Evolutionary conservation across 768 basidiomycete genomes (phyloP).

Genomic region (Lactarius indigo): DNA sequence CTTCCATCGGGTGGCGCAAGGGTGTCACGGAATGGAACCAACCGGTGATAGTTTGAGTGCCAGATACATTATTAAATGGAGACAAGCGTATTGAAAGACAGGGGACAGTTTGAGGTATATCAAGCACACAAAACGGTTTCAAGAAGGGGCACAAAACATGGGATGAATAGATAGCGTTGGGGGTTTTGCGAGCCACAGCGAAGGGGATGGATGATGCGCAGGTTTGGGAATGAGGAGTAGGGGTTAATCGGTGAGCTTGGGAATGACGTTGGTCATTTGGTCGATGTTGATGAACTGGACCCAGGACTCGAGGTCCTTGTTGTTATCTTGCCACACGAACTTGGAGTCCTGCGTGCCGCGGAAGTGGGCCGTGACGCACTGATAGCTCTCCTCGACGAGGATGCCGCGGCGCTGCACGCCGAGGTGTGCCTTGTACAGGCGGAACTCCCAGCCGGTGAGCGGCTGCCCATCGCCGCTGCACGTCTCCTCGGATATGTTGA

Average conservation of each 20-base stretch:
- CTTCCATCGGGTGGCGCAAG: slow-evolving; percentile 9
- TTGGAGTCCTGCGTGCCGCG: slow-evolving; percentile 59
- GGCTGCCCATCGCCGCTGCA: slow-evolving; percentile 67
- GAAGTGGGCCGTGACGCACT: slow-evolving; percentile 77
- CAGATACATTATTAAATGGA: slow-evolving; percentile 10
- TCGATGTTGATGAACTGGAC: slow-evolving; percentile 83
- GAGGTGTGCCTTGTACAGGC: slow-evolving; percentile 70
- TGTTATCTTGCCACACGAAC: slow-evolving; percentile 69
- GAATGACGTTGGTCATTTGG: slow-evolving; percentile 75
- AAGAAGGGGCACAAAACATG: slow-evolving; percentile 3
- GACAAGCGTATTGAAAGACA: slow-evolving; percentile 7
- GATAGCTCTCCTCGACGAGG: slow-evolving; percentile 64
- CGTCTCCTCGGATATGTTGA: slow-evolving; percentile 62
- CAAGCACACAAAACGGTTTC: slow-evolving; percentile 16
- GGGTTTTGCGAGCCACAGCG: background rate
- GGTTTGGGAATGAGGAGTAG: background rate
- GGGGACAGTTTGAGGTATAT: slow-evolving; percentile 13
- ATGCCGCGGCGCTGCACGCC: slow-evolving; percentile 58
- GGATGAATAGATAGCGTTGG: slow-evolving; percentile 5
- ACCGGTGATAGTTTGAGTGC: background rate
- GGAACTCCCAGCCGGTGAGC: slow-evolving; percentile 82
- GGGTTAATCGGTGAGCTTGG: slow-evolving; percentile 61
- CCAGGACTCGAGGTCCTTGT: slow-evolving; percentile 69
- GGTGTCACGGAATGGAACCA: slow-evolving; percentile 18
- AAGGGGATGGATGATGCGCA: too few species aligned